Base-by-base conservation (phyloP, 1,284 basidiomycete species). In the Pyrrhoderma lamaoense region DNA sequence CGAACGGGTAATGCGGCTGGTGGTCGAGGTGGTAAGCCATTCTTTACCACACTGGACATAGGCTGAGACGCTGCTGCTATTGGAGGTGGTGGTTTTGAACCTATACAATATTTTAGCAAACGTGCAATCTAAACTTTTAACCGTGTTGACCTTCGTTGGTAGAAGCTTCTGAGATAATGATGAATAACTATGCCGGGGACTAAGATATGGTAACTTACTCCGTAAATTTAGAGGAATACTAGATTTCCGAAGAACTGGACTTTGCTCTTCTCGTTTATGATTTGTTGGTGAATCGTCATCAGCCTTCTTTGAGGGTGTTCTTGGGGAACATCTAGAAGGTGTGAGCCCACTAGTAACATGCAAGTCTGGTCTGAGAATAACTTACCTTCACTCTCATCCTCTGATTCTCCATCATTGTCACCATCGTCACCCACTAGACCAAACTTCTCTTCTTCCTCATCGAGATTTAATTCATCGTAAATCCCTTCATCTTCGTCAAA, bases 401-500 rank as follows among this genome's bases (percentile, higher is more conserved):
- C 86, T 2, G 85, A 88, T 50, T 79, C 82, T 49, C 82, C 82
- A 49, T 74, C 79, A 23, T 75, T 80, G 18, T 80, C 79, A 51
- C 89, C 85, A 45, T 94, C 91, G 48, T 78, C 78, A 53, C 79
- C 77, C 48, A 77, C 80, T 51, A 90, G 72, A 48, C 89, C 89
- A 63, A 86, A 93, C 61, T 87, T 84, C 71, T 94, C 95, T 65
- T 99, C 94, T 65, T 97, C 93, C 63, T 98, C 95, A 61, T 98
- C 92, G 47, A 99, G 85, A 62, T 93, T 92, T 59, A 99, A 90
- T 42, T 99, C 95, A 63, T 99, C 96, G 62, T 99, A 99, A 55
- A 99, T 91, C 47, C 92, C 94, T 65, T 95, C 89, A 63, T 99
- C 93, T 67, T 96, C 95, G 56, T 97, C 93, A 66, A 97, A 99